Percentiles rank a stretch among this genome's conserved stretches.
These are phyloP conservation scores for Penicillium mononematosum DNA, from an alignment of 495 filamentous ascomycete species.

Conservation along the genomic window DNA sequence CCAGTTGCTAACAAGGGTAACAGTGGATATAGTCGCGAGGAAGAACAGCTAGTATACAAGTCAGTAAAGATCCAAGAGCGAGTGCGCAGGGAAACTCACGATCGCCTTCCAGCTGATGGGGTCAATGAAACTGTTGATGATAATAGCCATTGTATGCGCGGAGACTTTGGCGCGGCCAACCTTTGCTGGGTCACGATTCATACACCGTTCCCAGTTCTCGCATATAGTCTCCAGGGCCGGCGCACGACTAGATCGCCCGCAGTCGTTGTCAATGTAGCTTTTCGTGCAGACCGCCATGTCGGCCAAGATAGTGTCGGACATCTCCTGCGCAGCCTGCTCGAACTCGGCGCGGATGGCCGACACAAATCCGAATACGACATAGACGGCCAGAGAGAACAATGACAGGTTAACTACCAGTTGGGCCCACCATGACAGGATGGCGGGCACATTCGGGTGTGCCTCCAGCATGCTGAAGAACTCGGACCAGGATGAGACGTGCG, in stretches of 20 bases:
- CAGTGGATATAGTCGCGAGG: conserved; percentile 43
- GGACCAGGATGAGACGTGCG: conserved; percentile 45
- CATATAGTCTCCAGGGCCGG: conserved; percentile 75
- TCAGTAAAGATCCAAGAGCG: conserved; percentile 16
- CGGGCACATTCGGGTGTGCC: conserved; percentile 79
- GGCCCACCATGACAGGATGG: conserved; percentile 80
- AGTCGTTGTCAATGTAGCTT: conserved; percentile 71
- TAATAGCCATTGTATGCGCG: conserved; percentile 78
- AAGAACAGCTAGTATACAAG: conserved; percentile 35
- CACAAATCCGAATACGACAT: conserved; percentile 68
- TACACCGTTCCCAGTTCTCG: conserved; percentile 78
- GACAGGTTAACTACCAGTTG: conserved; percentile 77
- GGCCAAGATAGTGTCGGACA: conserved; percentile 59
- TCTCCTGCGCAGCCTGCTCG: conserved; percentile 62
- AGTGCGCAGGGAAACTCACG: conserved; percentile 40
- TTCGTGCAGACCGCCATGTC: conserved; percentile 71
- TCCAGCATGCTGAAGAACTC: conserved; percentile 67
- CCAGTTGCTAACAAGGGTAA: conserved; percentile 48
- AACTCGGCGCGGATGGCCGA: conserved; percentile 74
- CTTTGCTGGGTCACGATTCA: conserved; percentile 68
- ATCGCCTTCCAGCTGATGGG: conserved; percentile 72
- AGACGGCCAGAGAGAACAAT: conserved; percentile 64
- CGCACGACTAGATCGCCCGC: conserved; percentile 56
- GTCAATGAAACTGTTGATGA: conserved; percentile 71
- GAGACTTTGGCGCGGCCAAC: conserved; percentile 66